Percentiles rank a stretch among this genome's conserved stretches.
Evolutionary conservation across 768 basidiomycete species (phyloP).

Genomic region (Kwoniella botswanensis): DNA sequence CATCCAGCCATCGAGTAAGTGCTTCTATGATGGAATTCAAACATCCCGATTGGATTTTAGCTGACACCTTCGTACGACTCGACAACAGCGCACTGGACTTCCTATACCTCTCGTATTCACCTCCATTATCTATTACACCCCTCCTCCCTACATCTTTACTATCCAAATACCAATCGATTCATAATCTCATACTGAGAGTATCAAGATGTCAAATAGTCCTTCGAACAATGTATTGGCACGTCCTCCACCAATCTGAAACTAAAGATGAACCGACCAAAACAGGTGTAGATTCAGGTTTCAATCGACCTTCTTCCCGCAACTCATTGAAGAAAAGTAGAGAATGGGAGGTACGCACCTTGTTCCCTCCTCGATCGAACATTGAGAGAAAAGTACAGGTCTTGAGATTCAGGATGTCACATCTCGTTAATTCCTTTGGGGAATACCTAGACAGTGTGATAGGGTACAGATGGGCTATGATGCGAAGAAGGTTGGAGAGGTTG

Average conservation of each 20-base stretch:
- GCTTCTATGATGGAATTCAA: neutral
- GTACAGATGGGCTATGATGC: constrained; percentile 74
- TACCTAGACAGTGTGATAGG: constrained; percentile 85
- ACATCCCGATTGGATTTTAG: too few relatives aligned
- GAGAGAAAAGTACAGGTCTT: constrained; percentile 67
- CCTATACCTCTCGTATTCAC: constrained; percentile 85
- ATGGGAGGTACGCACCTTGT: constrained; percentile 60
- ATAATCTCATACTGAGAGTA: constrained; percentile 77
- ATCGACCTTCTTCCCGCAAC: neutral
- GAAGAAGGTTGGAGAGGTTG: constrained; percentile 37
- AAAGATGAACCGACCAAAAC: constrained; percentile 2
- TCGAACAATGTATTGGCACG: constrained; percentile 29
- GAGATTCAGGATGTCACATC: constrained; percentile 74
- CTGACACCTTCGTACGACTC: too few relatives aligned
- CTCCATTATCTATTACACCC: constrained; percentile 75
- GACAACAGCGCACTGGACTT: constrained; percentile 72
- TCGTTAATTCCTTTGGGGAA: constrained; percentile 69
- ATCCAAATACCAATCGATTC: constrained; percentile 84
- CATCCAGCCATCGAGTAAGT: constrained; percentile 58
- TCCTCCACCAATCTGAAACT: constrained; percentile 51
- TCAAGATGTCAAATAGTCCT: constrained; percentile 68
- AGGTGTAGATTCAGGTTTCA: neutral
- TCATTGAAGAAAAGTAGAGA: constrained; percentile 5
- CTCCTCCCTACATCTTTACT: constrained; percentile 73
- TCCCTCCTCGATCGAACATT: constrained; percentile 65